A percentile compares a stretch with the other conserved stretches of the same genome.
phyloP scores from a whole-genome alignment of 2,329 filamentous ascomycete genomes.

The Aspergillus fischeri region DNA sequence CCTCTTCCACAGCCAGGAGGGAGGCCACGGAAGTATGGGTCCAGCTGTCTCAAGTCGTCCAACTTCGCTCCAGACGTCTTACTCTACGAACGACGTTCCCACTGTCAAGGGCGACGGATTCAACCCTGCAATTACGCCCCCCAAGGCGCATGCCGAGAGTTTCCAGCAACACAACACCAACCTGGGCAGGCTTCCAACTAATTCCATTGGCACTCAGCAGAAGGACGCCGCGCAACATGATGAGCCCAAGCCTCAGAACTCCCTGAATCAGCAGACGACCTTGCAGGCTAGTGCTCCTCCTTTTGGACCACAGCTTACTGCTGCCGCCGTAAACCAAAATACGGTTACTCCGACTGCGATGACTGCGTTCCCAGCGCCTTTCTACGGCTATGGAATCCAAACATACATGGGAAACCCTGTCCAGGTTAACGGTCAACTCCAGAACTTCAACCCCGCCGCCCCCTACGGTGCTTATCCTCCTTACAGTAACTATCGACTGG shows the following conservation, averaged over 20 bases:
- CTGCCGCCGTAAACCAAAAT: constrained; percentile 25
- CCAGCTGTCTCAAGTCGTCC: constrained; percentile 37
- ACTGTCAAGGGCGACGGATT: constrained; percentile 69
- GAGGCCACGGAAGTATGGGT: constrained; percentile 21
- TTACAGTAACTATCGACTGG: constrained; percentile 54
- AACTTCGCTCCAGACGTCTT: constrained; percentile 68
- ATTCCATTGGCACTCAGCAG: constrained; percentile 59
- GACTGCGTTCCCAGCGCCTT: constrained; percentile 34
- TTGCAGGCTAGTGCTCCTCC: constrained; percentile 76
- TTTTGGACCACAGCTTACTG: constrained; percentile 64
- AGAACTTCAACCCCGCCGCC: constrained; percentile 51
- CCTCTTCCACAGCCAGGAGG: constrained; percentile 30
- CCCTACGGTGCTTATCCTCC: constrained; percentile 50
- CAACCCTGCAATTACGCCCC: constrained; percentile 39
- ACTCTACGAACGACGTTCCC: constrained; percentile 83
- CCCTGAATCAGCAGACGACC: constrained; percentile 63
- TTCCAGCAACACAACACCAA: constrained; percentile 73
- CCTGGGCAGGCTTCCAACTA: constrained; percentile 71
- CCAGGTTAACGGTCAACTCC: constrained; percentile 33
- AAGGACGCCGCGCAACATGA: constrained; percentile 42
- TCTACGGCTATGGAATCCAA: constrained; percentile 50
- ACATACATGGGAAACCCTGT: constrained; percentile 52
- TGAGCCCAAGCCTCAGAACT: constrained; percentile 43
- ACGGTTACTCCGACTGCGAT: constrained; percentile 29
- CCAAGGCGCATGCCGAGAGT: constrained; percentile 59